Evolutionary conservation across 2,329 filamentous ascomycete species (phyloP).

Genomic region (Hysterium pulicare): DNA sequence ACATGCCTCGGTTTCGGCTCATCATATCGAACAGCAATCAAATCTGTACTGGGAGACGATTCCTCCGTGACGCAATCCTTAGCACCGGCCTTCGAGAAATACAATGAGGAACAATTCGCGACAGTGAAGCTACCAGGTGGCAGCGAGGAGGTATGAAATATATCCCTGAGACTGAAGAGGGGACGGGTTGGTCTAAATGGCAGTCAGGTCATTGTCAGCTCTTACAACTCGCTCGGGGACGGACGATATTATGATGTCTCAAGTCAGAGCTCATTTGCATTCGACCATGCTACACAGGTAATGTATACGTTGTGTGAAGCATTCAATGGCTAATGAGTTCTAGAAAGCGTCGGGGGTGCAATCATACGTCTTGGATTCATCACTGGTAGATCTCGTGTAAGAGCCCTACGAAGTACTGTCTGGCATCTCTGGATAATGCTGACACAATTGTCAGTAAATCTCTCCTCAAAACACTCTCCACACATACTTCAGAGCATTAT

Average conservation of each 20-base stretch:
- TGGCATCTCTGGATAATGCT: background rate
- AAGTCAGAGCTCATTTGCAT: constrained; percentile 81
- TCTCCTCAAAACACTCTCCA: constrained; percentile 70
- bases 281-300: constrained; percentile 80
- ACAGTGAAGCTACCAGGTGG: constrained; percentile 86
- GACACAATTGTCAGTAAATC: constrained; percentile 61
- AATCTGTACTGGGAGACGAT: constrained; percentile 71
- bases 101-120: constrained; percentile 92
- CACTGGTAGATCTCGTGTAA: constrained; percentile 77
- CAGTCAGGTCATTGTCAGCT: constrained; percentile 70
- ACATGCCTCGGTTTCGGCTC: background rate
- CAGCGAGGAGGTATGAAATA: constrained; percentile 63
- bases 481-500: constrained; percentile 86
- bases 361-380: constrained; percentile 72
- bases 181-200: background rate
- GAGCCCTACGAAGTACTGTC: constrained; percentile 24
- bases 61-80: constrained; percentile 68
- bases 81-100: constrained; percentile 80
- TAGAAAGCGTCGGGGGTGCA: constrained; percentile 81
- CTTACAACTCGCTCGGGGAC: constrained; percentile 76
- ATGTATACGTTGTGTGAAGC: constrained; percentile 2
- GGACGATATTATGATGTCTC: constrained; percentile 88
- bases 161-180: background rate
- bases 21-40: constrained; percentile 68
- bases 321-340: constrained; percentile 4